Percentiles rank a stretch among this genome's conserved stretches.
phyloP scores from a whole-genome alignment of 768 basidiomycete species.

The Boletus coccyginus region DNA sequence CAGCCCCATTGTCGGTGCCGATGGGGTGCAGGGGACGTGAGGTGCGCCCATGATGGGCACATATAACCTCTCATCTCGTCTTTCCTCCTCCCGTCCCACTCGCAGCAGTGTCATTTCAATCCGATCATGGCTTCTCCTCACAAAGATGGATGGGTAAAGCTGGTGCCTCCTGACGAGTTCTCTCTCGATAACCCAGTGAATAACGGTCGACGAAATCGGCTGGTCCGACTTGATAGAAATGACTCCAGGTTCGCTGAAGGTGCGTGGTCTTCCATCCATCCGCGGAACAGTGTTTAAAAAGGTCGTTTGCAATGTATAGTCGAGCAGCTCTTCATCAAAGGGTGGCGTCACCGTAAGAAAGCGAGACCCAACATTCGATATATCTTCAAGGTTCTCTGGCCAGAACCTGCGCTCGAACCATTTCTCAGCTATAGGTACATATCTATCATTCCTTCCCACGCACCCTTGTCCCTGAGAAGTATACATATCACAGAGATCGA shows the following conservation, averaged over 20 bases:
- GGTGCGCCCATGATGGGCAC: slow-evolving; percentile 17
- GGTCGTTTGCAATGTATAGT: slow-evolving; percentile 33
- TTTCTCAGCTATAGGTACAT: slow-evolving; percentile 47
- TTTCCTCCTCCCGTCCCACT: neutral
- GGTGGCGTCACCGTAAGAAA: slow-evolving; percentile 58
- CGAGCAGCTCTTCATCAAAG: slow-evolving; percentile 47
- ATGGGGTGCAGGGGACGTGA: slow-evolving; percentile 21
- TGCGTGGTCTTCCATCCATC: slow-evolving; percentile 25
- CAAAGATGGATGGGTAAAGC: slow-evolving; percentile 29
- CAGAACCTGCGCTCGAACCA: slow-evolving; percentile 41
- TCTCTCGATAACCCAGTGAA: slow-evolving; percentile 41
- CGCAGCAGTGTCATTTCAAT: neutral
- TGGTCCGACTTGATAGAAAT: slow-evolving; percentile 38
- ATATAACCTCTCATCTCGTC: slow-evolving; percentile 19
- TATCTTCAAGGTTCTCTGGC: slow-evolving; percentile 51
- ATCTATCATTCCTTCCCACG: slow-evolving; percentile 19
- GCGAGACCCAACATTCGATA: slow-evolving; percentile 44
- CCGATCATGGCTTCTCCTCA: slow-evolving; percentile 17
- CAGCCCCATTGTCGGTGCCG: slow-evolving; percentile 10
- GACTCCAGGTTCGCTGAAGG: slow-evolving; percentile 39
- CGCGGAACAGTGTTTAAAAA: neutral
- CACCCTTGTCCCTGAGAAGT: slow-evolving; percentile 1
- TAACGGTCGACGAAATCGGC: slow-evolving; percentile 40
- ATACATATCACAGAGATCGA: slow-evolving; percentile 14
- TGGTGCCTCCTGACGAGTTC: slow-evolving; percentile 32